These are phyloP conservation scores for Marasmius oreades DNA, from an alignment of 1,284 basidiomycete genomes.

Conservation along the genomic window DNA sequence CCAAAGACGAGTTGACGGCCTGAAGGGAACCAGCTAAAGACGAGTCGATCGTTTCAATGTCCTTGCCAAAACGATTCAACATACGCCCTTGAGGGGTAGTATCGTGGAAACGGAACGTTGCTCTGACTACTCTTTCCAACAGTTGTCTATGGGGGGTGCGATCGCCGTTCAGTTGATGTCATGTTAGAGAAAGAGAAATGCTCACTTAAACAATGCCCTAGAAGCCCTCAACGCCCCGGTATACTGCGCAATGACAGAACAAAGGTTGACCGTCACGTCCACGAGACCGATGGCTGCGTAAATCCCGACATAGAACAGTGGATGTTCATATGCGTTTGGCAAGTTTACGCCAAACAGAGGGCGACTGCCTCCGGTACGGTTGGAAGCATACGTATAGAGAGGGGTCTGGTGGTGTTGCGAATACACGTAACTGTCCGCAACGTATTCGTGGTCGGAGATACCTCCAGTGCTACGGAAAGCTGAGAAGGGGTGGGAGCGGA, in stretches of 20 bases:
- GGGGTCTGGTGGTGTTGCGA: slow-evolving; percentile 28
- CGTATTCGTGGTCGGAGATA: slow-evolving; percentile 37
- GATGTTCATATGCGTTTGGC: slow-evolving; percentile 47
- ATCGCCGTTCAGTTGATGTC: not conserved
- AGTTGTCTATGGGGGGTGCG: slow-evolving; percentile 33
- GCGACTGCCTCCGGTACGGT: slow-evolving; percentile 13
- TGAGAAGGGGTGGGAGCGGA: too few species aligned
- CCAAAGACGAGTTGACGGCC: slow-evolving; percentile 70
- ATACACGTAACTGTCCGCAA: slow-evolving; percentile 36
- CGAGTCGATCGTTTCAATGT: slow-evolving; percentile 77
- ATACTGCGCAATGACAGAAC: slow-evolving; percentile 50
- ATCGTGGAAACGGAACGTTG: slow-evolving; percentile 46
- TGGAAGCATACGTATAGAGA: slow-evolving; percentile 19
- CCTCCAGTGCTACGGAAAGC: too few species aligned
- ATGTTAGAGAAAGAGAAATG: slow-evolving; percentile 9
- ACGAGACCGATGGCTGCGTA: slow-evolving; percentile 54
- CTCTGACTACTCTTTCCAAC: slow-evolving; percentile 55
- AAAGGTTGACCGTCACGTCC: slow-evolving; percentile 42
- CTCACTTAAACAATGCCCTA: slow-evolving; percentile 53
- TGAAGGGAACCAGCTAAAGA: slow-evolving; percentile 69
- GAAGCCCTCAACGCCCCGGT: slow-evolving; percentile 62
- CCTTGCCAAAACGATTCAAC: slow-evolving; percentile 69
- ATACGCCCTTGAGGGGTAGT: slow-evolving; percentile 53
- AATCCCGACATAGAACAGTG: slow-evolving; percentile 61
- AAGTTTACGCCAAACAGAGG: slow-evolving; percentile 26